Evolutionary conservation across 1,284 basidiomycete species (phyloP).

Genomic region (Malassezia vespertilionis): DNA sequence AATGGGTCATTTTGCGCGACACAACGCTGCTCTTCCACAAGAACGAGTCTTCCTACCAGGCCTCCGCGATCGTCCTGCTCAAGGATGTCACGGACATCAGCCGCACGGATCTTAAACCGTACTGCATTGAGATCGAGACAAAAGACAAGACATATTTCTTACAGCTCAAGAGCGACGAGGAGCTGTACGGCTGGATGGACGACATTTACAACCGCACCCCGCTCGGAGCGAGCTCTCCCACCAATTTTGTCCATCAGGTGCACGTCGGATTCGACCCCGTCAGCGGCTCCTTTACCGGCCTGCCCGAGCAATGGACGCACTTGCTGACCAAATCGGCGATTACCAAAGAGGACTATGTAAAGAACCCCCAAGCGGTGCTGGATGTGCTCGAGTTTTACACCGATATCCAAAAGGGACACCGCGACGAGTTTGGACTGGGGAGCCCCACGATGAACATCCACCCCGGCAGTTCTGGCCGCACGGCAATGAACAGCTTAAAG

Average conservation of each 20-base stretch:
- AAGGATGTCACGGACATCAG: conserved; percentile 75
- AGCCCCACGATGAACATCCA: conserved; percentile 43
- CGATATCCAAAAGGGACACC: conserved; percentile 74
- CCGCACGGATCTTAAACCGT: conserved; percentile 82
- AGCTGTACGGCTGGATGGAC: conserved; percentile 91
- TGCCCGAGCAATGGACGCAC: conserved; percentile 94
- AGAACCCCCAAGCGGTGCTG: conserved; percentile 89
- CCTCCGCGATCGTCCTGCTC: conserved; percentile 58
- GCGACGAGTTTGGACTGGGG: conserved; percentile 57
- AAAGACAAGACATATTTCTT: conserved; percentile 66
- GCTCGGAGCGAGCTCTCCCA: conserved; percentile 79
- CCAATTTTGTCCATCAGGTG: conserved; percentile 94
- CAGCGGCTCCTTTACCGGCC: conserved; percentile 83
- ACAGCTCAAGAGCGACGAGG: conserved; percentile 83
- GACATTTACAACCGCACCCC: conserved; percentile 87
- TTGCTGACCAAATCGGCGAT: conserved; percentile 90
- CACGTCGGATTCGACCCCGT: conserved; percentile 95
- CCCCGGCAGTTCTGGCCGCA: conserved; percentile 25
- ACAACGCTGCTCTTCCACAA: conserved; percentile 74
- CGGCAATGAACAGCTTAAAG: conserved; percentile 16
- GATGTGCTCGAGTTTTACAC: conserved; percentile 98
- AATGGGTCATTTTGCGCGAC: conserved; percentile 78
- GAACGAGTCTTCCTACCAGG: conserved; percentile 65
- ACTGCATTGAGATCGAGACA: conserved; percentile 66
- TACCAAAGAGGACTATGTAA: conserved; percentile 91